Percentiles rank a stretch among this genome's conserved stretches.
Conservation (phyloP, 352 stramenopile species). For the Phytophthora tentaculata region DNA sequence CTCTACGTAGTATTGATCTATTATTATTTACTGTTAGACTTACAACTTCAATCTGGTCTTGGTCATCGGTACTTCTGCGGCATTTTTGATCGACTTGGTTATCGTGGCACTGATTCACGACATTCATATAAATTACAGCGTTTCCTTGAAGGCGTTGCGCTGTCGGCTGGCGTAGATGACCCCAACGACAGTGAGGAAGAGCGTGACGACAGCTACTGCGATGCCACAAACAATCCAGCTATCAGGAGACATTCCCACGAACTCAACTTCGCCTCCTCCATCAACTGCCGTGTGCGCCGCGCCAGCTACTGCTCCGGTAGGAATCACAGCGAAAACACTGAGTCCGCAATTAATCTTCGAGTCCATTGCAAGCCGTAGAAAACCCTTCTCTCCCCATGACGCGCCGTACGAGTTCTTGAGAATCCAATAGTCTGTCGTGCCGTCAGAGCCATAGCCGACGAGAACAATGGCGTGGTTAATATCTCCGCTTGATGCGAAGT, state of each 20-base stretch:
- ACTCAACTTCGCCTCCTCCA: slow-evolving; percentile 48
- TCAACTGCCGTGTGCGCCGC: slow-evolving; percentile 53
- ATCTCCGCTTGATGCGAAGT: slow-evolving; percentile 60
- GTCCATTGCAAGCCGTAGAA: slow-evolving; percentile 68
- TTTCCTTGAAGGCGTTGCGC: slow-evolving; percentile 41
- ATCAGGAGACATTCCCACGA: slow-evolving; percentile 40
- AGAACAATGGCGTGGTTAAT: slow-evolving; percentile 82
- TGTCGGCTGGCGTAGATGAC: slow-evolving; percentile 40
- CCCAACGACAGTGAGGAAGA: slow-evolving; percentile 44
- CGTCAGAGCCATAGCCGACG: slow-evolving; percentile 67
- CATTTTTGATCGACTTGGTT: neutral
- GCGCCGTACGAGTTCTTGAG: slow-evolving; percentile 86
- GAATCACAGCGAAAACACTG: slow-evolving; percentile 77
- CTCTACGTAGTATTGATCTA: too few species aligned
- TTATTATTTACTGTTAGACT: slow-evolving; percentile 25
- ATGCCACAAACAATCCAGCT: slow-evolving; percentile 47
- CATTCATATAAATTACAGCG: slow-evolving; percentile 33
- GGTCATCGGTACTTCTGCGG: neutral
- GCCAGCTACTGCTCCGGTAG: slow-evolving; percentile 56
- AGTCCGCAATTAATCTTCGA: slow-evolving; percentile 82
- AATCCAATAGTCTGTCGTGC: slow-evolving; percentile 70
- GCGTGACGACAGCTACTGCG: slow-evolving; percentile 30
- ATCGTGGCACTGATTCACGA: neutral
- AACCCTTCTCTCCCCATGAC: slow-evolving; percentile 77
- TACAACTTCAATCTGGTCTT: slow-evolving; percentile 9